Conservation (phyloP, 257 asterid genomes). For the Fraxinus quadrangulata region DNA sequence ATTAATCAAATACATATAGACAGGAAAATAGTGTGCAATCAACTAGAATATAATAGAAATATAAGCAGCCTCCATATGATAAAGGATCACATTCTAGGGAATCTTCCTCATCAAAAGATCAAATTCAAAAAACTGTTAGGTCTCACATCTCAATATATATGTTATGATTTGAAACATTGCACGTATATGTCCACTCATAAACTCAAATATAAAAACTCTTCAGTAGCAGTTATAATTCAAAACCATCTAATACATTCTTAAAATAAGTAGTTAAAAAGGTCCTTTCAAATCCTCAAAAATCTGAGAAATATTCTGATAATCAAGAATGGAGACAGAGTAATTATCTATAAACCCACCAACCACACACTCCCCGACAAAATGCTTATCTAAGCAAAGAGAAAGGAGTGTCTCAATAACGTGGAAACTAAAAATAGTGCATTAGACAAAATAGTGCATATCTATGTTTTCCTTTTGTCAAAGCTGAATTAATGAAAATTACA, state of each 20-base stretch:
- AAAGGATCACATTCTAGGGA: slow-evolving; percentile 4
- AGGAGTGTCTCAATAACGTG: background rate
- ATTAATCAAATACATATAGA: background rate
- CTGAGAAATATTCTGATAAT: background rate
- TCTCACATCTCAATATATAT: background rate
- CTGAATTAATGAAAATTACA: background rate
- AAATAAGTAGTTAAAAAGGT: background rate
- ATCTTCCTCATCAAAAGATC: background rate
- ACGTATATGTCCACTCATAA: background rate
- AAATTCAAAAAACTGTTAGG: background rate
- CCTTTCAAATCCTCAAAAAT: background rate
- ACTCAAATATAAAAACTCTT: background rate
- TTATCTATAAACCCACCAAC: slow-evolving; percentile 5
- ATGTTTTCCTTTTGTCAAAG: background rate
- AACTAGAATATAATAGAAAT: background rate
- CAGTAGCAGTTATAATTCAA: background rate
- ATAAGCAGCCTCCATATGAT: background rate
- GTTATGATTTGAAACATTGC: background rate
- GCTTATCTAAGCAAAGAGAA: slow-evolving; percentile 2
- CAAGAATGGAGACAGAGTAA: background rate
- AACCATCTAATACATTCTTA: slow-evolving; percentile 6
- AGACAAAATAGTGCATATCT: background rate
- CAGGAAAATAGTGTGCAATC: background rate
- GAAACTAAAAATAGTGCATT: background rate
- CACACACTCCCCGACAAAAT: background rate